A percentile compares a stretch with the other conserved stretches of the same genome.
Conservation (phyloP, 2,329 filamentous ascomycete species). For the Fusarium fracticaudum region DNA sequence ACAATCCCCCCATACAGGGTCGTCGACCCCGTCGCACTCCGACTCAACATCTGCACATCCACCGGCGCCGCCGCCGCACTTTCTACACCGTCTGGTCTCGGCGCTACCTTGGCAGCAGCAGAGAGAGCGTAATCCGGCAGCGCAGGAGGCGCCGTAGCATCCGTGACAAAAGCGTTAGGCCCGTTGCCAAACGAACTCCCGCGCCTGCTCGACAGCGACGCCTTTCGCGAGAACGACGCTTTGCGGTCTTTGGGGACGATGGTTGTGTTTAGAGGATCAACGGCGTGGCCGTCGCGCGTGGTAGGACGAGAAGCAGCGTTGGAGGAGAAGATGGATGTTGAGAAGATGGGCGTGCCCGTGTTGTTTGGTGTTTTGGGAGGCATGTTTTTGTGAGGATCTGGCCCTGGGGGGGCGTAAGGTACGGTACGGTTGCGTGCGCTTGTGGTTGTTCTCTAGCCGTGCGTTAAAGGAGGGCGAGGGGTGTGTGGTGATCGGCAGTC, state of each 20-base stretch:
- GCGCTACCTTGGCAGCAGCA: constrained; percentile 57
- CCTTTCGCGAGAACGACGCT: constrained; percentile 63
- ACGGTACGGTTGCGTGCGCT: background rate
- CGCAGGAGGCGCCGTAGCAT: constrained; percentile 60
- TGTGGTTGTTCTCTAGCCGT: constrained; percentile 1
- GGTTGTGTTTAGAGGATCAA: constrained; percentile 38
- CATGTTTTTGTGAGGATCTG: constrained; percentile 18
- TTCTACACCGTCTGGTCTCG: constrained; percentile 33
- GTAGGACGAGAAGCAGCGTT: constrained; percentile 46
- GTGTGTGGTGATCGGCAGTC: constrained; percentile 22
- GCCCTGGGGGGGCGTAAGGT: background rate
- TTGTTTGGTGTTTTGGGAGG: constrained; percentile 40
- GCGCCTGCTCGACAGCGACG: constrained; percentile 60
- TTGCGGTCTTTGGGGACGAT: constrained; percentile 59
- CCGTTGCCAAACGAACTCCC: constrained; percentile 52
- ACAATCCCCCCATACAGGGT: constrained; percentile 35
- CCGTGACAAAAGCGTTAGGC: constrained; percentile 52
- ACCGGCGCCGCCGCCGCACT: constrained; percentile 37
- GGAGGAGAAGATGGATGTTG: constrained; percentile 50
- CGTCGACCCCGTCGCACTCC: constrained; percentile 51
- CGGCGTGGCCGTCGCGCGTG: constrained; percentile 51
- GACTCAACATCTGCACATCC: constrained; percentile 58
- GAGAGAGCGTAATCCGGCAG: constrained; percentile 64
- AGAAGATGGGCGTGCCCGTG: constrained; percentile 49
- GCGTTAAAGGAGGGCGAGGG: constrained; percentile 11